Base-by-base conservation (phyloP, 352 stramenopile species). In the Pythium myriotylum region DNA sequence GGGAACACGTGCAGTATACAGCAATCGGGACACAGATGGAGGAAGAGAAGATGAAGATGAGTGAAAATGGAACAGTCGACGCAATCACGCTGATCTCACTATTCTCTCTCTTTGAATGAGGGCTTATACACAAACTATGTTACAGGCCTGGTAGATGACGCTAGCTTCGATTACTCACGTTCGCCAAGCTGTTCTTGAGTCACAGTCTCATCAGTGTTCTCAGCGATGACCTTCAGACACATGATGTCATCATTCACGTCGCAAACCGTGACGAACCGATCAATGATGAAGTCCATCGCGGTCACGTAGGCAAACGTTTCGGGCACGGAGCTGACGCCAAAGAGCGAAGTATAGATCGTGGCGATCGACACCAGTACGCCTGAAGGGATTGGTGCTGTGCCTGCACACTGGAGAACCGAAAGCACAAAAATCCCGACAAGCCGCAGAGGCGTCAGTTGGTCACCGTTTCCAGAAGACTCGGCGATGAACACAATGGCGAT, bases 231-330 rank as follows among this genome's bases (percentile, higher is more conserved):
- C 51, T 90, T 89, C 27, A 92, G 75, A 26, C 75, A 79, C 76
- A 92, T 88, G 59, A 89, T 84, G 62, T 92, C 85, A 52, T 90
- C 85, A 55, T 91, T 89, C 13, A 92, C 79, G 53, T 94, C 86
- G 62, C 82, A 88, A 43, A 91, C 72, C 1, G 82, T 84, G 12
- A 67, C 65, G 16, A 94, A 56, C 26, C 85, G 85, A 24, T 92
- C 83, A 12, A 83, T 66, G 27, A 92, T 67, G 54, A 89, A 89
- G 54, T 92, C 79, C 68, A 91, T 79, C 10, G 83, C 77, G 17
- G 85, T 55, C 40, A 88, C 82, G 7, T 87, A 74, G 20, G 71
- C 70, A 61, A 89, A 92, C 2, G 77, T 86, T 4, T 73, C 75
- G 17, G 85, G 79, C 39, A 84, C 45, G 5, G 76, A 51, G 16